Evolutionary conservation across 2,329 filamentous ascomycete species (phyloP).

Genomic region (Colletotrichum eleusines): DNA sequence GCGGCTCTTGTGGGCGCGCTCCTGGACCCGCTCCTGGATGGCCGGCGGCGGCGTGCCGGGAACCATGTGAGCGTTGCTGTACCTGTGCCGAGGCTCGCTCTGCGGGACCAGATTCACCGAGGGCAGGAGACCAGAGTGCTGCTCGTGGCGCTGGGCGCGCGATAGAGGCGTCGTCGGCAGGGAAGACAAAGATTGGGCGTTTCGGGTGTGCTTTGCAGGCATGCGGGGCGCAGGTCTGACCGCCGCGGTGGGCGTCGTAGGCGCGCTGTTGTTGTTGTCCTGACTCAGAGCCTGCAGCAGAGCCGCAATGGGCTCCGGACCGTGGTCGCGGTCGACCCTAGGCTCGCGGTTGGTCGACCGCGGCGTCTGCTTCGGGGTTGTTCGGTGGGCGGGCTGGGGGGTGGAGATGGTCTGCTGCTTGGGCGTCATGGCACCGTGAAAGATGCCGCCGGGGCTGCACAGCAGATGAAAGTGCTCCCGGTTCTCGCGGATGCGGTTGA

Average conservation of each 20-base stretch:
- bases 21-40: constrained; percentile 55
- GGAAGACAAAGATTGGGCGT: constrained; percentile 86
- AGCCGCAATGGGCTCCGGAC: constrained; percentile 78
- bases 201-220: constrained; percentile 75
- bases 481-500: constrained; percentile 89
- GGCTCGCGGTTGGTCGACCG: constrained; percentile 54
- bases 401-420: constrained; percentile 59
- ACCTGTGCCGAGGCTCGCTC: constrained; percentile 66
- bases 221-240: constrained; percentile 61
- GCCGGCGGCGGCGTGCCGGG: constrained; percentile 55
- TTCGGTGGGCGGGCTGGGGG: constrained; percentile 59
- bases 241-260: constrained; percentile 72
- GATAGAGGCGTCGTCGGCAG: constrained; percentile 80
- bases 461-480: constrained; percentile 86
- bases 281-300: constrained; percentile 85
- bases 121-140: constrained; percentile 67
- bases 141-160: constrained; percentile 58
- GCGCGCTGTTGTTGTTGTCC: constrained; percentile 76
- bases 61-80: constrained; percentile 54
- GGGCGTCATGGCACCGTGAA: constrained; percentile 72
- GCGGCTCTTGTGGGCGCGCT: constrained; percentile 74
- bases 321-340: constrained; percentile 61
- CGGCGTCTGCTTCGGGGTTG: constrained; percentile 65
- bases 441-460: constrained; percentile 78
- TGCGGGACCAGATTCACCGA: constrained; percentile 72